These are phyloP conservation scores for Microthlaspi erraticum DNA, from an alignment of 345 rosid genomes.

Conservation along the genomic window DNA sequence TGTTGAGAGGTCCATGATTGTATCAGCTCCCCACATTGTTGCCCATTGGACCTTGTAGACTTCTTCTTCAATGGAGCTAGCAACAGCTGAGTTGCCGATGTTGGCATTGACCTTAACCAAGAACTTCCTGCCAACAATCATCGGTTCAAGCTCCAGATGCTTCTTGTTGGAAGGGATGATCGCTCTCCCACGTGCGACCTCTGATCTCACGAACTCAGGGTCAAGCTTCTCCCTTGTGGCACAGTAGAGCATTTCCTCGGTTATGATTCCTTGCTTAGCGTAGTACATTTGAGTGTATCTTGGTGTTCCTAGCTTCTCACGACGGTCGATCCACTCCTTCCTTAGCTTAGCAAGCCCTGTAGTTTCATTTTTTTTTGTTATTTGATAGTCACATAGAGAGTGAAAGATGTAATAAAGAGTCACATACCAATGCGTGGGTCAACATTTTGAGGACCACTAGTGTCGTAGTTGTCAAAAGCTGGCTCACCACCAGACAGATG, in stretches of 20 bases:
- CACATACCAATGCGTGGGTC: conserved; percentile 72
- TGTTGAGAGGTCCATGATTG: conserved; percentile 98
- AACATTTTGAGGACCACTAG: conserved; percentile 94
- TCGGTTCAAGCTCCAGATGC: conserved; percentile 94
- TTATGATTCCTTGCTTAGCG: conserved; percentile 95
- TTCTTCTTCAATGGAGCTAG: conserved; percentile 97
- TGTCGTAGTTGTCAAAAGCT: conserved; percentile 83
- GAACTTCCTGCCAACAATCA: conserved; percentile 93
- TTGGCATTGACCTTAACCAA: conserved; percentile 98
- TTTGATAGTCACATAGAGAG: not conserved
- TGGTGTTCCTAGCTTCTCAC: conserved; percentile 78
- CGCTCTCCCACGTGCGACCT: conserved; percentile 96
- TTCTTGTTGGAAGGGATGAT: conserved; percentile 98
- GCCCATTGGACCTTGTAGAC: conserved; percentile 99
- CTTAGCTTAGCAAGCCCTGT: conserved; percentile 92
- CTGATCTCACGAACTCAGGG: conserved; percentile 95
- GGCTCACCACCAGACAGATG: conserved; percentile 90
- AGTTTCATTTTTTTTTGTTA: not conserved
- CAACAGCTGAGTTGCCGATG: conserved; percentile 96
- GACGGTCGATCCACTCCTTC: conserved; percentile 82
- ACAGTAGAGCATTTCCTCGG: conserved; percentile 94
- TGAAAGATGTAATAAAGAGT: conserved; percentile 12
- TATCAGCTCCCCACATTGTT: conserved; percentile 99
- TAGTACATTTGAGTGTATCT: conserved; percentile 97
- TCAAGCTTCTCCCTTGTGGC: conserved; percentile 94